These are phyloP conservation scores for Bocquillonia castaneifolia DNA, from an alignment of 441 rosid genomes.

Conservation along the genomic window DNA sequence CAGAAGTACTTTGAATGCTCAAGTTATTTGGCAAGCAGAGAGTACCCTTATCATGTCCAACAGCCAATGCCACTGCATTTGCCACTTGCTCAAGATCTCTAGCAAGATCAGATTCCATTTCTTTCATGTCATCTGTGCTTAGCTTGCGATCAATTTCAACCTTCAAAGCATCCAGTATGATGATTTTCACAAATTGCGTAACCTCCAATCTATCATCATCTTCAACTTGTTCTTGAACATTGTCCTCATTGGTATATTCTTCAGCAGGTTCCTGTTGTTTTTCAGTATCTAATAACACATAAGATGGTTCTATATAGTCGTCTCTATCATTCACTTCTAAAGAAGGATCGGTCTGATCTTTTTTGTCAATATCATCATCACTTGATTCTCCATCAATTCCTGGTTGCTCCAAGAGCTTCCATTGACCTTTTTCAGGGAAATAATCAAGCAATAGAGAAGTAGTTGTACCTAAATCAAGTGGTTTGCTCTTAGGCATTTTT, in stretches of 20 bases:
- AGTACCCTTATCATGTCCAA: slow-evolving; percentile 36
- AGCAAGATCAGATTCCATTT: slow-evolving; percentile 51
- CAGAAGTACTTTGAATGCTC: slow-evolving; percentile 26
- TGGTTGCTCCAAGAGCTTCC: slow-evolving; percentile 82
- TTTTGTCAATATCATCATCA: slow-evolving; percentile 24
- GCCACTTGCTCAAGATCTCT: slow-evolving; percentile 71
- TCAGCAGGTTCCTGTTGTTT: slow-evolving; percentile 40
- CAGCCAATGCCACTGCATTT: slow-evolving; percentile 54
- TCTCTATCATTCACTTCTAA: slow-evolving; percentile 31
- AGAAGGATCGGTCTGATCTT: slow-evolving; percentile 27
- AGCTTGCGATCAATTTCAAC: slow-evolving; percentile 73
- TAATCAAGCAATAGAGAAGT: slow-evolving; percentile 78
- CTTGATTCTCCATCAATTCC: slow-evolving; percentile 36
- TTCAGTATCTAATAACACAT: slow-evolving; percentile 56
- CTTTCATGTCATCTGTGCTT: slow-evolving; percentile 51
- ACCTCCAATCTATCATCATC: slow-evolving; percentile 34
- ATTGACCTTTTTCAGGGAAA: slow-evolving; percentile 86
- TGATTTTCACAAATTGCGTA: slow-evolving; percentile 49
- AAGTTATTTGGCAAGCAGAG: slow-evolving; percentile 35
- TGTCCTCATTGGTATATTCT: slow-evolving; percentile 30
- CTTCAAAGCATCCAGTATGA: slow-evolving; percentile 61
- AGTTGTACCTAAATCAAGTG: slow-evolving; percentile 65
- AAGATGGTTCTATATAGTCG: slow-evolving; percentile 62
- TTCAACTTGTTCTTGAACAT: slow-evolving; percentile 32
- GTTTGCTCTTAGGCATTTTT: slow-evolving; percentile 41